Evolutionary conservation across 2,329 filamentous ascomycete species (phyloP).

Genomic region (Aspergillus thermomutatus): DNA sequence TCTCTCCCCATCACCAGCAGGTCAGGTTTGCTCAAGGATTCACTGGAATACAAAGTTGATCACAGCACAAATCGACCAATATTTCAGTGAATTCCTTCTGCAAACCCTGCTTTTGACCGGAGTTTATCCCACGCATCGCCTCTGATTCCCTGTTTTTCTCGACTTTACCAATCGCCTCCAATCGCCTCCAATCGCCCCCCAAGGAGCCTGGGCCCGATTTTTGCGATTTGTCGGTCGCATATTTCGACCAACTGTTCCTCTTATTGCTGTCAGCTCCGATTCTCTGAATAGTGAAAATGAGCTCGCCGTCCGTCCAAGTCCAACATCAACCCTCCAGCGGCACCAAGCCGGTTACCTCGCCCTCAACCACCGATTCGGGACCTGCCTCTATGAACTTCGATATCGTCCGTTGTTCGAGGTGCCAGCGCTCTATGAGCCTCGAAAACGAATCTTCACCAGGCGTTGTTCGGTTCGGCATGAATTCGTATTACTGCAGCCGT

Average conservation of each 20-base stretch:
- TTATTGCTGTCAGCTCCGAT: background rate
- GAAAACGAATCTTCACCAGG: slow-evolving; percentile 34
- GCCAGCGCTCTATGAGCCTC: slow-evolving; percentile 46
- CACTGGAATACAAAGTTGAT: background rate
- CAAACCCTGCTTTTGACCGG: background rate
- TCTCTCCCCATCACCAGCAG: background rate
- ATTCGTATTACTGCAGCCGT: slow-evolving; percentile 48
- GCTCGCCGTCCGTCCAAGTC: slow-evolving; percentile 34
- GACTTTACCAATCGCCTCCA: background rate
- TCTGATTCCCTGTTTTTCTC: background rate
- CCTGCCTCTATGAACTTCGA: slow-evolving; percentile 30
- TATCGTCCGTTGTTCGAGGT: slow-evolving; percentile 47
- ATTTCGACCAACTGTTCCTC: background rate
- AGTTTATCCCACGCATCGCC: background rate
- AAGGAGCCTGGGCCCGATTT: background rate
- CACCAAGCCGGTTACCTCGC: slow-evolving; percentile 19
- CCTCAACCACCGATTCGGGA: slow-evolving; percentile 22
- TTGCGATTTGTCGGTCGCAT: background rate
- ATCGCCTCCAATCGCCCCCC: background rate
- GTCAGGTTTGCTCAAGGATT: background rate
- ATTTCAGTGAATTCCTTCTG: background rate
- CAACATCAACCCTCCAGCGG: slow-evolving; percentile 26
- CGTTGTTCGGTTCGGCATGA: slow-evolving; percentile 47
- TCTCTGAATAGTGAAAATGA: slow-evolving; percentile 27
- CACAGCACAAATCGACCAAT: background rate